A percentile compares a stretch with the other conserved stretches of the same genome.
These are phyloP conservation scores for Plectranthus barbatus DNA, from an alignment of 257 asterid genomes.

Conservation along the genomic window DNA sequence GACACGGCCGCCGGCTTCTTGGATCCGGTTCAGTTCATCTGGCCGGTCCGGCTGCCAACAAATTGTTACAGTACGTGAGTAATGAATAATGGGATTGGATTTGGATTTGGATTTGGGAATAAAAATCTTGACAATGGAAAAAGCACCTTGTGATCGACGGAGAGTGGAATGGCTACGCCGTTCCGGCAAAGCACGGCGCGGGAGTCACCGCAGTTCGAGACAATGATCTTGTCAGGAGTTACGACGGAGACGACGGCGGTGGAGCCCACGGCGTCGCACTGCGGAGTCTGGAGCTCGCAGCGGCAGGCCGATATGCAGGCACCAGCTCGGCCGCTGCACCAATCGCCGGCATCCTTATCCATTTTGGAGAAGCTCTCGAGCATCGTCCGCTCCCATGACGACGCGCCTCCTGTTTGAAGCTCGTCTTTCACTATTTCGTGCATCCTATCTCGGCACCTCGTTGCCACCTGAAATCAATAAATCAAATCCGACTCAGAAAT, in stretches of 20 bases:
- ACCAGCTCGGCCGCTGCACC: slow-evolving; percentile 17
- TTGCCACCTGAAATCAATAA: slow-evolving; percentile 56
- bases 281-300: slow-evolving; percentile 80
- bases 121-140: neutral
- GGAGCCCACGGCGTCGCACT: slow-evolving; percentile 96
- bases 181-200: slow-evolving; percentile 90
- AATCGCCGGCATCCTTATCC: slow-evolving; percentile 66
- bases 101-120: neutral
- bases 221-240: slow-evolving; percentile 62
- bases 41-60: slow-evolving; percentile 74
- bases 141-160: slow-evolving; percentile 80
- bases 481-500: slow-evolving; percentile 16
- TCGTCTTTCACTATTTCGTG: too few relatives aligned
- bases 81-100: neutral
- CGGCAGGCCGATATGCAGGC: slow-evolving; percentile 45
- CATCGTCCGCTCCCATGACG: slow-evolving; percentile 61
- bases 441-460: too few relatives aligned
- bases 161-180: slow-evolving; percentile 79
- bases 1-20: slow-evolving; percentile 93
- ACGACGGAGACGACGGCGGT: slow-evolving; percentile 85
- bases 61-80: neutral
- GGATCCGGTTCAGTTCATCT: slow-evolving; percentile 68
- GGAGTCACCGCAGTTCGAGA: slow-evolving; percentile 92
- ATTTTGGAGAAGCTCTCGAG: slow-evolving; percentile 46
- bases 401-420: slow-evolving; percentile 25